Evolutionary conservation across 371 early-diverging fungal genomes (phyloP).

Genomic region (Lichtheimia corymbifera): DNA sequence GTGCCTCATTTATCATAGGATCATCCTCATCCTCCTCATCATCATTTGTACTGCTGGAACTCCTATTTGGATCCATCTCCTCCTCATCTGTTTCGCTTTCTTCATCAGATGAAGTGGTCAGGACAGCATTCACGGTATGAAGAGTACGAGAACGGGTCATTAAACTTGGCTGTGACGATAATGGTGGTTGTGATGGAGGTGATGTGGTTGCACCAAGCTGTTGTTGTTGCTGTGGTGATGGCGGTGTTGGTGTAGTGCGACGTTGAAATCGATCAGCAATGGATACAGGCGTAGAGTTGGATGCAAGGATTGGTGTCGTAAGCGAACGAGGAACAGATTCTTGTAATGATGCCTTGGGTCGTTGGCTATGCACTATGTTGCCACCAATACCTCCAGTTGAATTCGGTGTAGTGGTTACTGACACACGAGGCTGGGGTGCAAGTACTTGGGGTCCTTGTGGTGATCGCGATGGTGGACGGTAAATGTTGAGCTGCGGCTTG

Average conservation of each 20-base stretch:
- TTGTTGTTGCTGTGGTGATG: background rate
- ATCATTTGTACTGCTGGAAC: no score
- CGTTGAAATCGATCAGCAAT: constrained; percentile 4
- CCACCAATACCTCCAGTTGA: background rate
- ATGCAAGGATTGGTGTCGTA: constrained; percentile 2
- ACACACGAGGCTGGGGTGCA: background rate
- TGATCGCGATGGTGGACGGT: constrained; percentile 10
- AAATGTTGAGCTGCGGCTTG: constrained; percentile 11
- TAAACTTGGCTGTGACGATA: background rate
- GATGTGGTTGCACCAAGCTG: background rate
- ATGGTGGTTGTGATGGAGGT: background rate
- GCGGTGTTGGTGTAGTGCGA: constrained; percentile 4
- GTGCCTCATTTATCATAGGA: constrained; percentile 38
- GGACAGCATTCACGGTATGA: no score
- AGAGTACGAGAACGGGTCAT: no score
- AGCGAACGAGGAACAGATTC: background rate
- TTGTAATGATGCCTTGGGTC: background rate
- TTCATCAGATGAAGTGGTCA: background rate
- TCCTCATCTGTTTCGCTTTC: constrained; percentile 27
- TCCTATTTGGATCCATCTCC: constrained; percentile 2
- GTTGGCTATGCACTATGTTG: no score
- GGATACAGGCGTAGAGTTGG: constrained; percentile 9
- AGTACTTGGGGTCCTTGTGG: no score
- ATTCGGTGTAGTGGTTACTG: background rate
- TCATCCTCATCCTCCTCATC: constrained; percentile 22